A percentile compares a stretch with the other conserved stretches of the same genome.
Conservation (phyloP, 169 alveolate genomes). For the Cryptosporidium andersoni region DNA sequence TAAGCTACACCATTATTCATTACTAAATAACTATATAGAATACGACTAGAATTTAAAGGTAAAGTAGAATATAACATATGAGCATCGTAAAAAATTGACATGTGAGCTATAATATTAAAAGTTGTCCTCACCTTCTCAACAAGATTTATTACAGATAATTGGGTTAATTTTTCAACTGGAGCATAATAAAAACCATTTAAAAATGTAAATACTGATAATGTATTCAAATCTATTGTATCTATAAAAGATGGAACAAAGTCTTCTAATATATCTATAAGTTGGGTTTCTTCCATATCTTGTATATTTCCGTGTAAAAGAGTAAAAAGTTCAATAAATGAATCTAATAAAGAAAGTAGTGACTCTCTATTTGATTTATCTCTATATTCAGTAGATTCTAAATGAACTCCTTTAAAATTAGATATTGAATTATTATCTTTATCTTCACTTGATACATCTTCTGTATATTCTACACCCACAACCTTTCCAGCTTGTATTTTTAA, state of each 20-base stretch:
- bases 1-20: conserved; percentile 60
- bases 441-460: conserved; percentile 33
- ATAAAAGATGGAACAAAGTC: conserved; percentile 63
- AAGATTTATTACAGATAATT: conserved; percentile 41
- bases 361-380: conserved; percentile 43
- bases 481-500: conserved; percentile 23
- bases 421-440: not conserved
- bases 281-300: not conserved
- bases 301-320: conserved; percentile 39
- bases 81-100: conserved; percentile 55
- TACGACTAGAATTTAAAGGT: conserved; percentile 13
- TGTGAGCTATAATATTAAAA: conserved; percentile 1
- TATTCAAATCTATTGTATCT: conserved; percentile 44
- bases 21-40: conserved; percentile 58
- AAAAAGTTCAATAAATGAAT: conserved; percentile 41
- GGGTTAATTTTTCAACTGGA: conserved; percentile 63
- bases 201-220: conserved; percentile 39
- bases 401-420: not conserved
- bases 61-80: conserved; percentile 56
- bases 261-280: conserved; percentile 8
- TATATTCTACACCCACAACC: conserved; percentile 14
- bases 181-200: conserved; percentile 62
- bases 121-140: conserved; percentile 13
- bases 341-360: conserved; percentile 41
- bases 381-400: not conserved